These are phyloP conservation scores for Starmerella bombi DNA, from an alignment of 805 yeast genomes.

Conservation along the genomic window DNA sequence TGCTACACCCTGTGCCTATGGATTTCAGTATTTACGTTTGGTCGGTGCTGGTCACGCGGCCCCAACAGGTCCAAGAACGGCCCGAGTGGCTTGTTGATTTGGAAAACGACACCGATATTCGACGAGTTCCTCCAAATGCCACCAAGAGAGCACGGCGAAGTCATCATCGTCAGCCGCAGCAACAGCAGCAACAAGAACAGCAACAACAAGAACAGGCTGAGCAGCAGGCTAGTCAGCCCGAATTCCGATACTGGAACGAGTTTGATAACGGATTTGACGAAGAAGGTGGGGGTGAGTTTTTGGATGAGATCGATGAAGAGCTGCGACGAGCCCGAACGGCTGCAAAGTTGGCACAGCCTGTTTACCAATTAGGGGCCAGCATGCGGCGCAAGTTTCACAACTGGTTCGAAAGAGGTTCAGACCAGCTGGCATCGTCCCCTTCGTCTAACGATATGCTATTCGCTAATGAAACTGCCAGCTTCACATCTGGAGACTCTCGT, in stretches of 20 bases:
- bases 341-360: constrained; percentile 24
- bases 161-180: background rate
- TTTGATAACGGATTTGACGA: constrained; percentile 46
- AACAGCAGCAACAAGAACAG: background rate
- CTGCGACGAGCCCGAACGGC: constrained; percentile 25
- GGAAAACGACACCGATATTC: constrained; percentile 31
- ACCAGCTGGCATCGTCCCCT: background rate
- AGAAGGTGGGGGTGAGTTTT: constrained; percentile 22
- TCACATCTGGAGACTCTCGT: background rate
- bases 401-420: constrained; percentile 7
- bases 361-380: constrained; percentile 20
- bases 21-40: constrained; percentile 29
- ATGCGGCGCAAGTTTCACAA: constrained; percentile 17
- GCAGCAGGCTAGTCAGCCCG: background rate
- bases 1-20: constrained; percentile 36
- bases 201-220: background rate
- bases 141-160: background rate
- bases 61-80: constrained; percentile 24
- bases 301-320: constrained; percentile 27
- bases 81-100: constrained; percentile 33
- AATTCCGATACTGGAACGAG: constrained; percentile 48
- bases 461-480: background rate
- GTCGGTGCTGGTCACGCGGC: constrained; percentile 26
- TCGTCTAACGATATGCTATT: background rate
- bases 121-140: constrained; percentile 23